Conservation (phyloP, 2,329 filamentous ascomycete species). For the Cladosporium halotolerans region DNA sequence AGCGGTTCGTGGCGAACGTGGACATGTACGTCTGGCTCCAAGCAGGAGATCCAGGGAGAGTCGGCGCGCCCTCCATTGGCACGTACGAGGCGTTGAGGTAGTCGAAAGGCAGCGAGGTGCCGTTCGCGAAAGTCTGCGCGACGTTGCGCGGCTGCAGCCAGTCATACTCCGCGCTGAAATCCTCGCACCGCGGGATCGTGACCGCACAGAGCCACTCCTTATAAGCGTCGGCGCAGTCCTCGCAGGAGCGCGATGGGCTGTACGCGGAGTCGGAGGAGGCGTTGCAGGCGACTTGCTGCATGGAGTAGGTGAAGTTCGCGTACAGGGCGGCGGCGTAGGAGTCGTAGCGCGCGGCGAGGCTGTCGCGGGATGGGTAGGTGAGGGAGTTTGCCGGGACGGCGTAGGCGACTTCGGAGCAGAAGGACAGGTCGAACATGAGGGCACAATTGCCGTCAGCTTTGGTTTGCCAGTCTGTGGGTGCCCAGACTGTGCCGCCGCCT, state of each 20-base stretch:
- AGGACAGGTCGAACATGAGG: conserved; percentile 77
- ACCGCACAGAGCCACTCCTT: conserved; percentile 94
- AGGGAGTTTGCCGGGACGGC: conserved; percentile 76
- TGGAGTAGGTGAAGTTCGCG: conserved; percentile 69
- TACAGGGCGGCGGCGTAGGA: conserved; percentile 63
- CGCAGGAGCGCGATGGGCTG: conserved; percentile 71
- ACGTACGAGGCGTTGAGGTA: conserved; percentile 23
- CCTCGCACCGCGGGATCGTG: conserved; percentile 84
- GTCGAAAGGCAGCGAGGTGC: conserved; percentile 20
- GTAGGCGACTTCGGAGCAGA: conserved; percentile 85
- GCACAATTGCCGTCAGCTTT: conserved; percentile 79
- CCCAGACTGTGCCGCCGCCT: conserved; percentile 72
- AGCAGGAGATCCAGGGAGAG: conserved; percentile 24
- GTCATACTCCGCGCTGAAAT: conserved; percentile 56
- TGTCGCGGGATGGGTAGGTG: conserved; percentile 53
- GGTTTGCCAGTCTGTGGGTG: conserved; percentile 66
- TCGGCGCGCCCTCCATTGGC: conserved; percentile 30
- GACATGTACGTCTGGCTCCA: conserved; percentile 27
- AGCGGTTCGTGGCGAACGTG: conserved; percentile 28
- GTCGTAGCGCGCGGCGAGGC: conserved; percentile 71
- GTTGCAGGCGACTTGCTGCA: conserved; percentile 82
- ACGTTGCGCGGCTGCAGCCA: conserved; percentile 67
- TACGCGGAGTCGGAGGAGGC: conserved; percentile 67
- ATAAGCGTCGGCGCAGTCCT: conserved; percentile 72
- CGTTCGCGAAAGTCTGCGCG: conserved; percentile 36